Evolutionary conservation across 2,329 filamentous ascomycete species (phyloP).

Genomic region (Tolypocladium cylindrosporum): DNA sequence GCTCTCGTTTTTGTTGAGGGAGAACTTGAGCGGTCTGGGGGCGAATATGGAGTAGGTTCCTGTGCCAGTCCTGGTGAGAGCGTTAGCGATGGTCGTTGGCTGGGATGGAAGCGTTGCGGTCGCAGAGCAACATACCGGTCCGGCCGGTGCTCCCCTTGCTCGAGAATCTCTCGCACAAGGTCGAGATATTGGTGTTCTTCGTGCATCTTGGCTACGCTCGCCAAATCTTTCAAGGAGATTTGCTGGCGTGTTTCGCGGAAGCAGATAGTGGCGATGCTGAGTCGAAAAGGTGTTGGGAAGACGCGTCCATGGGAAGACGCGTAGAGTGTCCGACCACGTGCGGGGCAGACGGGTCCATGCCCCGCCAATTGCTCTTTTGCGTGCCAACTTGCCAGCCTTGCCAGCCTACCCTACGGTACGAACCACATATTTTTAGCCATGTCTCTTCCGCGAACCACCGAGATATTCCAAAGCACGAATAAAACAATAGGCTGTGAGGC

Average conservation of each 20-base stretch:
- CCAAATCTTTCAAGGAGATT: not conserved
- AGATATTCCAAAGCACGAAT: too few relatives aligned
- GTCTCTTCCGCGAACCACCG: too few relatives aligned
- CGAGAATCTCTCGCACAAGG: slow-evolving; percentile 75
- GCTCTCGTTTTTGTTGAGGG: slow-evolving; percentile 51
- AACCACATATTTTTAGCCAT: too few relatives aligned
- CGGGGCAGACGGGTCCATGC: not conserved
- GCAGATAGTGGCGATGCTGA: not conserved
- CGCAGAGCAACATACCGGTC: slow-evolving; percentile 52
- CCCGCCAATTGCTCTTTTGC: too few relatives aligned
- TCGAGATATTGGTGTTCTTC: slow-evolving; percentile 94
- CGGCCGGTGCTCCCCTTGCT: slow-evolving; percentile 75
- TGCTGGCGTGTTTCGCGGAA: not conserved
- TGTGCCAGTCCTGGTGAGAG: slow-evolving; percentile 64
- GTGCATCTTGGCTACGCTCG: slow-evolving; percentile 32
- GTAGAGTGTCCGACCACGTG: not conserved
- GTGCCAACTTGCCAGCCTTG: too few relatives aligned
- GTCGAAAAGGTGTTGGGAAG: not conserved
- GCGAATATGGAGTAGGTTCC: slow-evolving; percentile 87
- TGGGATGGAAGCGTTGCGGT: not conserved
- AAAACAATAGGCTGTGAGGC: too few relatives aligned
- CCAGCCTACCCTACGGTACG: too few relatives aligned
- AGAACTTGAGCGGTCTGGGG: slow-evolving; percentile 77
- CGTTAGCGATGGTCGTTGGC: not conserved
- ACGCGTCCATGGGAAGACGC: not conserved